Evolutionary conservation across 1,284 basidiomycete species (phyloP).

Genomic region (Mycosarcoma maydis): DNA sequence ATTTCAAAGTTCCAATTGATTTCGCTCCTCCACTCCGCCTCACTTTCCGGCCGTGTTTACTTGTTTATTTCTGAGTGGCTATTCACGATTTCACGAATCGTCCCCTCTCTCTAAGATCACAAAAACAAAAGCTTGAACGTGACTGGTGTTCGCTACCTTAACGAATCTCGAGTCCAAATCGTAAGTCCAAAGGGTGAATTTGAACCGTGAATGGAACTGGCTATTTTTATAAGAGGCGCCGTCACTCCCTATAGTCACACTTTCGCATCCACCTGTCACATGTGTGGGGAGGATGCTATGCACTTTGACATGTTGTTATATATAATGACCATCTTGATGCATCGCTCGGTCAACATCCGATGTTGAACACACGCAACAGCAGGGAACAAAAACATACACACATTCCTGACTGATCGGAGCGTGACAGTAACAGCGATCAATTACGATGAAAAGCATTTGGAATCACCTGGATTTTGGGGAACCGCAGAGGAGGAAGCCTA

Average conservation of each 20-base stretch:
- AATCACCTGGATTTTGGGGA: too few relatives aligned
- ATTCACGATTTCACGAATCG: background rate
- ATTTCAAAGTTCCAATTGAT: background rate
- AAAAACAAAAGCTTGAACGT: background rate
- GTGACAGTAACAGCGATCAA: too few relatives aligned
- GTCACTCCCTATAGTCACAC: background rate
- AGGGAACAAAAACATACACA: too few relatives aligned
- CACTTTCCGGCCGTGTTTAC: background rate
- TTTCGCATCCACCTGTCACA: background rate
- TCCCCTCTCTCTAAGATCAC: too few relatives aligned
- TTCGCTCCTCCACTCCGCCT: constrained; percentile 2
- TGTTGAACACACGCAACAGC: background rate
- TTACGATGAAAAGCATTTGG: background rate
- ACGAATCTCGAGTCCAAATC: too few relatives aligned
- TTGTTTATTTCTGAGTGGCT: background rate
- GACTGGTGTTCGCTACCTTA: too few relatives aligned
- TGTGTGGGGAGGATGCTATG: background rate
- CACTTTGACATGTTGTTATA: too few relatives aligned
- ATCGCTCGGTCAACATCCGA: too few relatives aligned
- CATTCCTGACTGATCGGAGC: too few relatives aligned
- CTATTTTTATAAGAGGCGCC: background rate
- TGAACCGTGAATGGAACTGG: too few relatives aligned
- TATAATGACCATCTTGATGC: too few relatives aligned
- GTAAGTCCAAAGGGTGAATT: background rate
- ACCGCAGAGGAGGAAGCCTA: constrained; percentile 16